Evolutionary conservation across 2,329 filamentous ascomycete species (phyloP), one percentile per base, ranked within the genome.

Genomic region (Calonectria leucothoes): DNA sequence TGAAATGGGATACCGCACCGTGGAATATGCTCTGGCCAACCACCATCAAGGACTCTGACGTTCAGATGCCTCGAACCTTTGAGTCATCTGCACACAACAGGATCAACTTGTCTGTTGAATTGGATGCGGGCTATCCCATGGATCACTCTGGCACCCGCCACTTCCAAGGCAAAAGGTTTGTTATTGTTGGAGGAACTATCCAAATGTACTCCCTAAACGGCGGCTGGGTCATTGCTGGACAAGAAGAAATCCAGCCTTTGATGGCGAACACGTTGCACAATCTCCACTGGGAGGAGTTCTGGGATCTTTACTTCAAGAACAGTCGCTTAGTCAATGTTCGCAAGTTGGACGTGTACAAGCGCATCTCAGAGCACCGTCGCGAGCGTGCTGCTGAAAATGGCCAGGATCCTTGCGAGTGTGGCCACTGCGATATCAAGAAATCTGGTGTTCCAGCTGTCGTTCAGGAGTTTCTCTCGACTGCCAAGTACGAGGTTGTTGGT

Each of bases 331-430:
- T 78, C 39, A 79, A 83, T 20, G 29, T 77, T 3, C 75, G 80
- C n/a, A 79, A 71, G 4, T 77, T 77, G 74, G 79, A 81, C 29
- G 52, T 69, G 1, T 83, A 83, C 49, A 75, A 76, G 37, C 71
- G 57, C 59, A 48, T 79, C 65, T 78, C 76, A 14, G 71, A 51
- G 8, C 79, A 78, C n/a, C 79, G 79, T 35, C 76, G 76, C 2
- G 51, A 72, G 35, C 57, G 65, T 5, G 74, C 77, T 1, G 52
- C 11, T 3, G 51, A 73, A n/a, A 70, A 71, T 27, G 70, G 70
- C 0, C n/a, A 33, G 8, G 20, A 8, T 33, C 17, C 6, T 10
- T 29, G 59, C 6, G 17, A 48, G 8, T 64, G 39, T 11, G 4
- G 3, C 15, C 10, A 64, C 7, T 64, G 39, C 20, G 20, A 64